Conservation (phyloP, 2,329 filamentous ascomycete species). For the Fusarium sp. region DNA sequence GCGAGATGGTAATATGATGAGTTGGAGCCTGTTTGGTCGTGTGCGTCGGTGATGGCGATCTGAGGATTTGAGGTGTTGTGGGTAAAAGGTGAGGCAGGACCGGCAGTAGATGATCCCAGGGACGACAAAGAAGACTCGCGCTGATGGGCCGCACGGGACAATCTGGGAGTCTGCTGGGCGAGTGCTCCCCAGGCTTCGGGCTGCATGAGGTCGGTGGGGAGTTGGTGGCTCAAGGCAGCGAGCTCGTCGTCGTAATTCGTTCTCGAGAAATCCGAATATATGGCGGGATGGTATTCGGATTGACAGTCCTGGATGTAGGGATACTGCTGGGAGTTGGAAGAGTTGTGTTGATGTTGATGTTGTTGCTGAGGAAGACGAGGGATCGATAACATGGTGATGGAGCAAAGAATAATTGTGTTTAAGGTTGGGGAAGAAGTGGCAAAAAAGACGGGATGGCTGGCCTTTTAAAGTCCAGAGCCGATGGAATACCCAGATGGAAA, state of each 20-base stretch:
- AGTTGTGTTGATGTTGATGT: constrained; percentile 50
- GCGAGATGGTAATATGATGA: constrained; percentile 64
- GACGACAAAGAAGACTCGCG: constrained; percentile 75
- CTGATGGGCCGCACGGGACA: constrained; percentile 65
- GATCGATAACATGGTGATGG: constrained; percentile 52
- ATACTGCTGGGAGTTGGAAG: constrained; percentile 38
- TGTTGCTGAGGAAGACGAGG: constrained; percentile 48
- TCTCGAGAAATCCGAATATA: constrained; percentile 36
- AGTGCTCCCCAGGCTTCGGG: constrained; percentile 59
- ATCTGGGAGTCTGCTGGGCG: constrained; percentile 57
- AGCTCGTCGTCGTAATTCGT: constrained; percentile 47
- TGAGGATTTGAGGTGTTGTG: constrained; percentile 71
- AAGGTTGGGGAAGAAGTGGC: constrained; percentile 45
- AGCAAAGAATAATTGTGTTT: constrained; percentile 39
- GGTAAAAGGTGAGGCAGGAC: constrained; percentile 73
- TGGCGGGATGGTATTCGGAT: constrained; percentile 36
- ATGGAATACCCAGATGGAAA: constrained; percentile 38
- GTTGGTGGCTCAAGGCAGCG: constrained; percentile 45
- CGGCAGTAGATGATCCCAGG: constrained; percentile 69
- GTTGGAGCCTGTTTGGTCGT: constrained; percentile 56
- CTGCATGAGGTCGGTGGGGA: constrained; percentile 57
- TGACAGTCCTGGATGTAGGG: constrained; percentile 37
- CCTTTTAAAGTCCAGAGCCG: constrained; percentile 40
- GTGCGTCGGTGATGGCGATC: constrained; percentile 68
- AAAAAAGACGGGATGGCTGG: constrained; percentile 45